These are phyloP conservation scores for Amanita subjunquillea DNA, from an alignment of 768 basidiomycete genomes.

Conservation along the genomic window DNA sequence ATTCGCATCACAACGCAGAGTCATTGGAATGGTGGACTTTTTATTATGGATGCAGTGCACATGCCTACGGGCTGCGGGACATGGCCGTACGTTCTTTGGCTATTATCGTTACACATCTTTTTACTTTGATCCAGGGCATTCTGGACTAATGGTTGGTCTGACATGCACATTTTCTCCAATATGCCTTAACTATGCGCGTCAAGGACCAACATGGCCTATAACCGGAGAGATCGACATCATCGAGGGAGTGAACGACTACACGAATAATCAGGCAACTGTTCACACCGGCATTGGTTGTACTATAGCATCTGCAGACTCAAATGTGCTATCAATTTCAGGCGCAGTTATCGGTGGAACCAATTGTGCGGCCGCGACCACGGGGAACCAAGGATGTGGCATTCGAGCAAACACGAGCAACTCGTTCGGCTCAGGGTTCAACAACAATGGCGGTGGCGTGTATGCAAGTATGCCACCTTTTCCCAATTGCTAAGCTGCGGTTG, in stretches of 20 bases:
- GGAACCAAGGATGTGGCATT: constrained; percentile 77
- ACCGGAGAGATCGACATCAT: constrained; percentile 78
- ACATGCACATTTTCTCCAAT: constrained; percentile 13
- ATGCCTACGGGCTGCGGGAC: constrained; percentile 88
- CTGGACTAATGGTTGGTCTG: constrained; percentile 32
- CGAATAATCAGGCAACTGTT: constrained; percentile 72
- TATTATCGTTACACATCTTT: not conserved
- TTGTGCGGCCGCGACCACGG: constrained; percentile 60
- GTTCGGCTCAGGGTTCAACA: constrained; percentile 84
- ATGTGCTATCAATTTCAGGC: constrained; percentile 47
- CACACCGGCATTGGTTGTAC: constrained; percentile 69
- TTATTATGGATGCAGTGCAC: constrained; percentile 78
- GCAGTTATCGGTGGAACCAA: constrained; percentile 59
- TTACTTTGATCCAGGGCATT: constrained; percentile 25
- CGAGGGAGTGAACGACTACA: constrained; percentile 77
- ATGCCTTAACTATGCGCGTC: constrained; percentile 29
- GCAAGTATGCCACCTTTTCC: constrained; percentile 51
- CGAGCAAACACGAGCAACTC: constrained; percentile 48
- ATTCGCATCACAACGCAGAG: constrained; percentile 65
- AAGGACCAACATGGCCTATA: constrained; percentile 53
- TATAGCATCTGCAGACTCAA: constrained; percentile 37
- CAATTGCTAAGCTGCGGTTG: not conserved
- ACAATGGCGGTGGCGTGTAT: constrained; percentile 80
- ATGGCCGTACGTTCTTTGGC: constrained; percentile 49
- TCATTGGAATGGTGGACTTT: constrained; percentile 53